phyloP scores from a whole-genome alignment of 495 filamentous ascomycete species.

The Trichoderma erinaceum region DNA sequence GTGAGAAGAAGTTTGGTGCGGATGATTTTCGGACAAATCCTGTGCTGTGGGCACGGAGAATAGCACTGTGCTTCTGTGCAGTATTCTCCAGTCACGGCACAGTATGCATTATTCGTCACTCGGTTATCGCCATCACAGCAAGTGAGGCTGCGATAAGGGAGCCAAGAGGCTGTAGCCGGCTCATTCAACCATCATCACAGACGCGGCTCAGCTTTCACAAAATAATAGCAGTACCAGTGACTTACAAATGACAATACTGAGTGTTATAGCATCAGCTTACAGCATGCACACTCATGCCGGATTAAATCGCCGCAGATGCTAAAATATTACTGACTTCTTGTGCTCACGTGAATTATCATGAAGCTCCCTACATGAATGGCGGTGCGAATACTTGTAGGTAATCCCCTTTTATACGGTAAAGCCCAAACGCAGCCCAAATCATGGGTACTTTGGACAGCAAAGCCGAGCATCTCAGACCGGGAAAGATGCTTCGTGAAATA shows the following conservation, averaged over 20 bases:
- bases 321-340: background rate
- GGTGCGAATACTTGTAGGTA: too few species aligned
- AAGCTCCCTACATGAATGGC: background rate
- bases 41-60: conserved; percentile 8
- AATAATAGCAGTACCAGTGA: too few species aligned
- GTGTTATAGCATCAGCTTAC: too few species aligned
- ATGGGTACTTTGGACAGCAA: background rate
- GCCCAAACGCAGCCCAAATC: background rate
- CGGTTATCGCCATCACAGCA: background rate
- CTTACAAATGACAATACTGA: too few species aligned
- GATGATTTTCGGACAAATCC: conserved; percentile 12
- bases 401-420: background rate
- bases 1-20: conserved; percentile 2
- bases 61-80: background rate
- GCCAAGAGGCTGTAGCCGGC: too few species aligned
- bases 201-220: too few species aligned
- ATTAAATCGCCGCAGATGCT: background rate
- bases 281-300: background rate
- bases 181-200: too few species aligned
- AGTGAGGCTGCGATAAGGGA: background rate
- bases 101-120: background rate
- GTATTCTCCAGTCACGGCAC: background rate
- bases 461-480: too few species aligned
- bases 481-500: too few species aligned
- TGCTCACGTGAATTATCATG: background rate